phyloP scores from a whole-genome alignment of 371 early-diverging fungal genomes.

The Chytridium lagenaria region DNA sequence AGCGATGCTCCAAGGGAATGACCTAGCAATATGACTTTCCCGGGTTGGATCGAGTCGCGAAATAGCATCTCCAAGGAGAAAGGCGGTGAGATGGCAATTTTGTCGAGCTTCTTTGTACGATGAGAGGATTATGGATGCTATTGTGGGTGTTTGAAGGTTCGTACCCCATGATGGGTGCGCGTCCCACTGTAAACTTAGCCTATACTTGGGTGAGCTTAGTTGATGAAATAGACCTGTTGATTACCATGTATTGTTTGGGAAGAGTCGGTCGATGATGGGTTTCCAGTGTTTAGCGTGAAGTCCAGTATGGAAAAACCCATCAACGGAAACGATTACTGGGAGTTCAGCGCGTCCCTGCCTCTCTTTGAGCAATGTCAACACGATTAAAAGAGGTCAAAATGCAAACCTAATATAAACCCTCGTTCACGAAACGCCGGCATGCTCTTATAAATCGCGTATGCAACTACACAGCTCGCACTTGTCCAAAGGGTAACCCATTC shows the following conservation, averaged over 20 bases:
- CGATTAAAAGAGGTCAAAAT: background rate
- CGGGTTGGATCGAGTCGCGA: constrained; percentile 5
- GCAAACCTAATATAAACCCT: constrained; percentile 31
- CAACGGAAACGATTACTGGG: constrained; percentile 28
- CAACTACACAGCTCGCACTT: constrained; percentile 18
- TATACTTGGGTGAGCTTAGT: no score
- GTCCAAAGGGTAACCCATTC: constrained; percentile 22
- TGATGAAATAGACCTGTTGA: background rate
- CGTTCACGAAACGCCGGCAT: constrained; percentile 37
- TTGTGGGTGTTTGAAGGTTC: background rate
- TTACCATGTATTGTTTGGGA: constrained; percentile 31
- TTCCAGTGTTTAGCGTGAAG: constrained; percentile 18
- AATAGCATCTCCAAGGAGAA: constrained; percentile 31
- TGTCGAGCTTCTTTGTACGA: constrained; percentile 8
- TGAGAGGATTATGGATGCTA: background rate
- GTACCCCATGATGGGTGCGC: constrained; percentile 24
- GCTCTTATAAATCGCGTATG: constrained; percentile 22
- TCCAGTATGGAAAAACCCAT: constrained; percentile 31
- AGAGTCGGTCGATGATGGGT: background rate
- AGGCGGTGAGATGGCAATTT: constrained; percentile 9
- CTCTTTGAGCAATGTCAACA: background rate
- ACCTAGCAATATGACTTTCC: constrained; percentile 23
- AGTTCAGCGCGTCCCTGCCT: constrained; percentile 9
- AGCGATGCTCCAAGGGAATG: constrained; percentile 33
- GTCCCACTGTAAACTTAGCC: constrained; percentile 37